phyloP scores from a whole-genome alignment of 1,139 yeast genomes.

The Zygoascus meyerae region DNA sequence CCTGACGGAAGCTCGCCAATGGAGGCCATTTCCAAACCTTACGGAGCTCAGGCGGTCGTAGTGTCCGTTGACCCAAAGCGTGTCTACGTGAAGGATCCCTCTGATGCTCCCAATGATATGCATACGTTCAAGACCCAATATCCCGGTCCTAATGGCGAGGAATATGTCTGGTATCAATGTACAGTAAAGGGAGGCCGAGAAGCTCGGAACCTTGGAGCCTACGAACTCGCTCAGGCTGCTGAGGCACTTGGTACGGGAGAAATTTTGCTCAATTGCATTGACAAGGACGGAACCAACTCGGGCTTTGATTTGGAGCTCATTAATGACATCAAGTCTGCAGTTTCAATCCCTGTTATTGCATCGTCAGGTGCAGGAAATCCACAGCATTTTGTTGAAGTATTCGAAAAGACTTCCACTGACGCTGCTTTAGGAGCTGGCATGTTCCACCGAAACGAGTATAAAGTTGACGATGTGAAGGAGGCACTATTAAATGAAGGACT shows the following conservation, averaged over 20 bases:
- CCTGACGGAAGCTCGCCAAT: constrained; percentile 78
- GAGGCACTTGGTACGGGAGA: constrained; percentile 98
- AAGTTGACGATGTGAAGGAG: constrained; percentile 75
- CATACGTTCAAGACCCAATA: constrained; percentile 48
- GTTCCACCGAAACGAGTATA: constrained; percentile 91
- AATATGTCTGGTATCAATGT: constrained; percentile 87
- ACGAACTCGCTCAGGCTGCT: constrained; percentile 80
- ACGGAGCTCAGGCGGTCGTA: constrained; percentile 95
- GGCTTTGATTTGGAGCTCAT: constrained; percentile 88
- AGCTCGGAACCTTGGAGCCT: constrained; percentile 82
- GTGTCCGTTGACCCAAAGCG: constrained; percentile 95
- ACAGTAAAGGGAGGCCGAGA: constrained; percentile 96
- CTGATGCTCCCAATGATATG: constrained; percentile 46
- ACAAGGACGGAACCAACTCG: constrained; percentile 89
- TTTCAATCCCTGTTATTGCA: constrained; percentile 88
- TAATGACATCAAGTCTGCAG: constrained; percentile 66
- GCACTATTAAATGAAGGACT: constrained; percentile 37
- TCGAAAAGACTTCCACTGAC: constrained; percentile 72
- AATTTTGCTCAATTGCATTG: constrained; percentile 83
- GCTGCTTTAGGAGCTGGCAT: constrained; percentile 98
- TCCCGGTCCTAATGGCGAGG: constrained; percentile 80
- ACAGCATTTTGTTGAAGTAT: constrained; percentile 80
- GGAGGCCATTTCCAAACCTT: constrained; percentile 83
- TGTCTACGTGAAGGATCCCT: constrained; percentile 59
- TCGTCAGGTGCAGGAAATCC: constrained; percentile 97